Evolutionary conservation across 2,329 filamentous ascomycete genomes (phyloP).

Genomic region (Aulographum hederae): DNA sequence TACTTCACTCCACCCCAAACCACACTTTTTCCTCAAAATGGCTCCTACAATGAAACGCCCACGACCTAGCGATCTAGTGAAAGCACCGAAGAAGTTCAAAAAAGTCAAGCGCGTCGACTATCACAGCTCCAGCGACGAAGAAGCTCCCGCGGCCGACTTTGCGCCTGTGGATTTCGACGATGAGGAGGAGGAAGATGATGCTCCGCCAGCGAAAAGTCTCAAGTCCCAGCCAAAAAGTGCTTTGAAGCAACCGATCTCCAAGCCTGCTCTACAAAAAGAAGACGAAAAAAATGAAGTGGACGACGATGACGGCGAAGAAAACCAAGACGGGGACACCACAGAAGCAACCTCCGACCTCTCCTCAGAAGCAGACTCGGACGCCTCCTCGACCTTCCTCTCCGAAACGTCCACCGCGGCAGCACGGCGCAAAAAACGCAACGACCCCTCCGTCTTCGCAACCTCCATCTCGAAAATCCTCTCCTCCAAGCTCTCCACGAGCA

Average conservation of each 20-base stretch:
- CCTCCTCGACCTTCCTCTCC: constrained; percentile 14
- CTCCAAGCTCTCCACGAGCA: constrained; percentile 68
- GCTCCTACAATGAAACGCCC: too few species aligned
- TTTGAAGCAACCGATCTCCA: neutral
- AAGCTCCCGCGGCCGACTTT: constrained; percentile 14
- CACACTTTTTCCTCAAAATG: too few species aligned
- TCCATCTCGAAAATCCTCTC: constrained; percentile 86
- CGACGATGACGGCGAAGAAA: constrained; percentile 11
- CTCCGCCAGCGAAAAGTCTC: neutral
- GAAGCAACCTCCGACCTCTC: constrained; percentile 16
- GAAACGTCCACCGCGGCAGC: constrained; percentile 8
- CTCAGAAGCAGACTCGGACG: constrained; percentile 12
- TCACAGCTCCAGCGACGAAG: constrained; percentile 44
- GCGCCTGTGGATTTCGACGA: constrained; percentile 12
- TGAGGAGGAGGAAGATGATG: constrained; percentile 11
- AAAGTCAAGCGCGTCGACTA: constrained; percentile 45
- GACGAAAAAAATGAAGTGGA: constrained; percentile 14
- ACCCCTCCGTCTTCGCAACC: constrained; percentile 77
- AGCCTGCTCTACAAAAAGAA: constrained; percentile 5
- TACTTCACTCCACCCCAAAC: too few species aligned
- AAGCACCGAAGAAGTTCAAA: constrained; percentile 25
- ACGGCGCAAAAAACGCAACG: constrained; percentile 61
- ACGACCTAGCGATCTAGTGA: too few species aligned
- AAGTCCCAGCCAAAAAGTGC: too few species aligned
- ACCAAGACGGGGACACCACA: constrained; percentile 23